Conservation (phyloP, 2,329 filamentous ascomycete genomes). For the Chlorencoelia australis region DNA sequence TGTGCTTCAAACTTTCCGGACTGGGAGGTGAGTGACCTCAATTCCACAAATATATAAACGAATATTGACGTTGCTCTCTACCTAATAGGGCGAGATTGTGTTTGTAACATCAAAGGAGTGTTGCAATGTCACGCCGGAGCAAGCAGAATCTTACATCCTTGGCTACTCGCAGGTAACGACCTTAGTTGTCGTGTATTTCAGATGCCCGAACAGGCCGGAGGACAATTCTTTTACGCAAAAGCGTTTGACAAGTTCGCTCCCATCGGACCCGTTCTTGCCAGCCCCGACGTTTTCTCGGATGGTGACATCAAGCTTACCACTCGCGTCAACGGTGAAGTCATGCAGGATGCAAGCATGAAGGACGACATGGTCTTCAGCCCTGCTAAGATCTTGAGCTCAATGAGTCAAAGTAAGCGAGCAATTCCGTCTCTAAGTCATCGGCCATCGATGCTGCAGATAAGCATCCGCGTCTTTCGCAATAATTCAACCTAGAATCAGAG, state of each 20-base stretch:
- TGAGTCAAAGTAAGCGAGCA: slow-evolving; percentile 1
- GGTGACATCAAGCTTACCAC: neutral
- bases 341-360: neutral
- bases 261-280: slow-evolving; percentile 29
- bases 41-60: no score
- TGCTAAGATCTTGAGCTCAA: neutral
- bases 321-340: neutral
- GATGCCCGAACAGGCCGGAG: slow-evolving; percentile 33
- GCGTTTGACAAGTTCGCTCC: slow-evolving; percentile 36
- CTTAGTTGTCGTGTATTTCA: slow-evolving; percentile 43
- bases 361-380: neutral
- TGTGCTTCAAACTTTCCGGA: slow-evolving; percentile 6
- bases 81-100: slow-evolving; percentile 7
- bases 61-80: neutral
- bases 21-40: slow-evolving; percentile 6
- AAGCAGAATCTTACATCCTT: slow-evolving; percentile 3
- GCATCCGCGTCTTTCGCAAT: neutral
- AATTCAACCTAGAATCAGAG: neutral
- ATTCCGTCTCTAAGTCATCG: no score
- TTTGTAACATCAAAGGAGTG: slow-evolving; percentile 20
- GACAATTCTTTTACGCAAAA: slow-evolving; percentile 35
- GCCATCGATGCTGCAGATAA: no score
- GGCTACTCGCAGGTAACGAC: slow-evolving; percentile 43
- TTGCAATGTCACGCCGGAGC: slow-evolving; percentile 14
- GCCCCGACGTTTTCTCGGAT: slow-evolving; percentile 5